phyloP scores from a whole-genome alignment of 257 asterid genomes.

The Solanum okadae region DNA sequence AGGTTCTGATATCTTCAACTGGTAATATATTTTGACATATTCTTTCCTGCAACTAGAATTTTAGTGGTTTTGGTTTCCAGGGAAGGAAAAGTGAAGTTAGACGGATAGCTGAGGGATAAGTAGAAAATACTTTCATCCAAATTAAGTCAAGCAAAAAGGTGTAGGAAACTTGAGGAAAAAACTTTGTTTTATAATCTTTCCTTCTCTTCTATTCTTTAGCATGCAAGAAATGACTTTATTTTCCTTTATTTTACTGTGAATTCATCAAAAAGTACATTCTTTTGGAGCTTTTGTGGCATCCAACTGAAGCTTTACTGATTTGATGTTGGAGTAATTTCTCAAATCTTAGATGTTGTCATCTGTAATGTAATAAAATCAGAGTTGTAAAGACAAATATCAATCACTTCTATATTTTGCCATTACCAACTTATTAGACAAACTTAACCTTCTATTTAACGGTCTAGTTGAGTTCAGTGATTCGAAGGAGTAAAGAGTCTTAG shows the following conservation, averaged over 20 bases:
- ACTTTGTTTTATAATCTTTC: neutral
- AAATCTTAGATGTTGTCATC: neutral
- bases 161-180: neutral
- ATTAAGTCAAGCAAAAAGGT: neutral
- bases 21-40: constrained; percentile 24
- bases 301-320: neutral
- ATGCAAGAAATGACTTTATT: neutral
- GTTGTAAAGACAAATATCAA: neutral
- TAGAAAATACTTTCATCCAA: neutral
- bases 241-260: neutral
- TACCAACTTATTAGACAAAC: neutral
- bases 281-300: neutral
- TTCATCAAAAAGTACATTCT: neutral
- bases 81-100: neutral
- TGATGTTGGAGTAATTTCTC: neutral
- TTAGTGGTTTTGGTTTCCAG: neutral
- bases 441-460: neutral
- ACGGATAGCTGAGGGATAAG: neutral
- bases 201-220: neutral
- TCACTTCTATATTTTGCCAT: neutral
- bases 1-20: constrained; percentile 69
- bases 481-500: too few relatives aligned
- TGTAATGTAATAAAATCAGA: neutral
- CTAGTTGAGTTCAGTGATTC: too few relatives aligned
- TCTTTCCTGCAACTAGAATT: neutral